phyloP scores from a whole-genome alignment of 2,329 filamentous ascomycete genomes.

The Nigrospora osmanthi region DNA sequence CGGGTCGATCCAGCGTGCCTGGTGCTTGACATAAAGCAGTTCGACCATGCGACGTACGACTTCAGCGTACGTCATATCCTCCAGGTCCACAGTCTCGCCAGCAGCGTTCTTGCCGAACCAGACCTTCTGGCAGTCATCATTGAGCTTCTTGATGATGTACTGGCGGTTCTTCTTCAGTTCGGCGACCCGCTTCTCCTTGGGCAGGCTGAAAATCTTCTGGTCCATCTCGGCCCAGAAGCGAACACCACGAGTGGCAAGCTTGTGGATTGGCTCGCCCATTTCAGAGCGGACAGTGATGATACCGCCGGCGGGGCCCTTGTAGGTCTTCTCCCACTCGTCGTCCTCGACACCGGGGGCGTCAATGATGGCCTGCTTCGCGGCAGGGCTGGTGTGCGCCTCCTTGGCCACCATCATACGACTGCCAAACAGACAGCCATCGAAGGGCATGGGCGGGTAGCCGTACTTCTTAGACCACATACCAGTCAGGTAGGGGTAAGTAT shows the following conservation, averaged over 20 bases:
- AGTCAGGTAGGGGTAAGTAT: constrained; percentile 88
- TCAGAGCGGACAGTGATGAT: constrained; percentile 95
- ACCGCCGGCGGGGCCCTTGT: constrained; percentile 84
- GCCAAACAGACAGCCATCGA: constrained; percentile 84
- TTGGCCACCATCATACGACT: constrained; percentile 94
- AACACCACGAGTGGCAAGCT: constrained; percentile 93
- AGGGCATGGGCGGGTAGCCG: constrained; percentile 88
- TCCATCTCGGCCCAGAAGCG: constrained; percentile 99
- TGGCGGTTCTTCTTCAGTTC: constrained; percentile 84
- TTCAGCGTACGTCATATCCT: constrained; percentile 93
- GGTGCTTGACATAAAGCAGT: constrained; percentile 85
- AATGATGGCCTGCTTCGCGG: constrained; percentile 83
- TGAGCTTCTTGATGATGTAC: constrained; percentile 92
- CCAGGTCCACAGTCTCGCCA: constrained; percentile 76
- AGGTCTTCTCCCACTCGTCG: constrained; percentile 82
- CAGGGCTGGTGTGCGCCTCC: constrained; percentile 81
- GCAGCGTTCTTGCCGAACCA: constrained; percentile 87
- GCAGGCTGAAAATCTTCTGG: constrained; percentile 91
- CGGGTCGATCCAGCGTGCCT: constrained; percentile 84
- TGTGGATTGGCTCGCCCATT: constrained; percentile 99
- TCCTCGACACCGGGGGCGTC: constrained; percentile 80
- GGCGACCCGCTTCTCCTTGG: constrained; percentile 85
- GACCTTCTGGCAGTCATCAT: constrained; percentile 93
- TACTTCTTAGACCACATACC: constrained; percentile 82
- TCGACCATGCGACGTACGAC: constrained; percentile 82